Conservation (phyloP, 1,284 basidiomycete genomes). For the Rhodotorula sp. region DNA sequence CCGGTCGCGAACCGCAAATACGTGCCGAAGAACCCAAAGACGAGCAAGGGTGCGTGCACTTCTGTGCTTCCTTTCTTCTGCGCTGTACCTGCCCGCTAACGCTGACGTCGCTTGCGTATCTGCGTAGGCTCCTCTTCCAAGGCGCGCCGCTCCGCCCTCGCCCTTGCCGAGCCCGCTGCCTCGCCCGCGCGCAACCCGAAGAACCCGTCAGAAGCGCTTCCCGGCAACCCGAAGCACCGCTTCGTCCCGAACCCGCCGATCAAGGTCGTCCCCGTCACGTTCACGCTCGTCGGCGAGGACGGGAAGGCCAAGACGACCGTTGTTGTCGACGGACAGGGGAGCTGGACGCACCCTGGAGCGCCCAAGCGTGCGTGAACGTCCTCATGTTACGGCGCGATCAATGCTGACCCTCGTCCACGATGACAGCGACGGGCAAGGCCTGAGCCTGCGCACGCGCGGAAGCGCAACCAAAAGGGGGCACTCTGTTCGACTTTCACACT, state of each 20-base stretch:
- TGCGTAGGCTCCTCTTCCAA: too few relatives aligned
- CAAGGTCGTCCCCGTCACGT: neutral
- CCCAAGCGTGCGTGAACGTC: neutral
- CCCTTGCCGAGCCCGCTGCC: neutral
- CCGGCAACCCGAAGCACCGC: neutral
- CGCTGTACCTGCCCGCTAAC: too few relatives aligned
- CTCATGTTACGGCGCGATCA: neutral
- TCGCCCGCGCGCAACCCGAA: neutral
- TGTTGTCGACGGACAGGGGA: conserved; percentile 1
- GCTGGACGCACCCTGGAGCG: conserved; percentile 4
- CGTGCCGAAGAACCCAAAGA: neutral
- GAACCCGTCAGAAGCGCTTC: neutral
- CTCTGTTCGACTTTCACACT: too few relatives aligned
- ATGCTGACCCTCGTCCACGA: neutral
- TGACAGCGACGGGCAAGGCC: neutral
- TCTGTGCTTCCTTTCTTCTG: too few relatives aligned
- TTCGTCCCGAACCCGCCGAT: neutral
- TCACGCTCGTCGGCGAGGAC: neutral
- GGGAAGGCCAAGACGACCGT: neutral
- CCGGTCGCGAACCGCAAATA: neutral
- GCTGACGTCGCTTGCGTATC: too few relatives aligned
- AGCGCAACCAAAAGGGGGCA: too few relatives aligned
- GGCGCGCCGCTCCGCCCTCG: neutral
- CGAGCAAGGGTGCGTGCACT: too few relatives aligned
- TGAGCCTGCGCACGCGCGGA: neutral